A percentile compares a stretch with the other conserved stretches of the same genome.
These are phyloP conservation scores for Xerocomellus chrysenteron DNA, from an alignment of 768 basidiomycete genomes.

Conservation along the genomic window DNA sequence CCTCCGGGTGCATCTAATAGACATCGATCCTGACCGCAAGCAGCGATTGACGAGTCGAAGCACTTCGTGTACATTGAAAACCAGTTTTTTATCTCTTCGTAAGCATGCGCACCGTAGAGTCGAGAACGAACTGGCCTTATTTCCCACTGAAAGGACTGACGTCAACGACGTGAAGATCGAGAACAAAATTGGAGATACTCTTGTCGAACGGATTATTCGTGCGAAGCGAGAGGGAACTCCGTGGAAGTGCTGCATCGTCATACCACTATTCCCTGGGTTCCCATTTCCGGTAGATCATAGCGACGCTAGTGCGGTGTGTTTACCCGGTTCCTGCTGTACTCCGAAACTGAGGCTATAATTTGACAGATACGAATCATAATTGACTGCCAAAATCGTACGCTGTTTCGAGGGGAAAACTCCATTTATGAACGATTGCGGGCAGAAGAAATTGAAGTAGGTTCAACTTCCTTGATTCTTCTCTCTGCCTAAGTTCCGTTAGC, in stretches of 20 bases:
- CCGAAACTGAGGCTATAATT: not conserved
- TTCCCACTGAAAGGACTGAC: constrained; percentile 55
- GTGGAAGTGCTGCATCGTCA: constrained; percentile 92
- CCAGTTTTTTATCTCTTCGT: constrained; percentile 91
- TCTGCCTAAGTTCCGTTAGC: constrained; percentile 45
- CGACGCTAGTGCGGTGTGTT: constrained; percentile 85
- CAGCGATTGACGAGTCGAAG: constrained; percentile 90
- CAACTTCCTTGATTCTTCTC: not conserved
- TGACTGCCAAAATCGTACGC: constrained; percentile 91
- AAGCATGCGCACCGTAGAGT: constrained; percentile 27
- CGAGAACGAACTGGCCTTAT: constrained; percentile 1
- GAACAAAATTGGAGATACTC: constrained; percentile 92
- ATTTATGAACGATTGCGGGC: constrained; percentile 84
- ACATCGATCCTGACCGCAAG: not conserved
- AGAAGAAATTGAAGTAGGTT: constrained; percentile 80
- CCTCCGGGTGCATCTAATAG: not conserved
- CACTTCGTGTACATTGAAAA: constrained; percentile 99
- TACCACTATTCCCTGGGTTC: constrained; percentile 93
- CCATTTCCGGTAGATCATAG: constrained; percentile 89
- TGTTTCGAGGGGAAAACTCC: constrained; percentile 85
- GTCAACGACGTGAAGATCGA: constrained; percentile 85
- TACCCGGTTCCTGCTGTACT: not conserved
- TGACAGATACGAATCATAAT: constrained; percentile 86
- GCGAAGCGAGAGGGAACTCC: constrained; percentile 78
- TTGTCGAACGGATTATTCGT: constrained; percentile 86